phyloP scores from a whole-genome alignment of 768 basidiomycete species.

The Porphyrellus cyaneotinctus region DNA sequence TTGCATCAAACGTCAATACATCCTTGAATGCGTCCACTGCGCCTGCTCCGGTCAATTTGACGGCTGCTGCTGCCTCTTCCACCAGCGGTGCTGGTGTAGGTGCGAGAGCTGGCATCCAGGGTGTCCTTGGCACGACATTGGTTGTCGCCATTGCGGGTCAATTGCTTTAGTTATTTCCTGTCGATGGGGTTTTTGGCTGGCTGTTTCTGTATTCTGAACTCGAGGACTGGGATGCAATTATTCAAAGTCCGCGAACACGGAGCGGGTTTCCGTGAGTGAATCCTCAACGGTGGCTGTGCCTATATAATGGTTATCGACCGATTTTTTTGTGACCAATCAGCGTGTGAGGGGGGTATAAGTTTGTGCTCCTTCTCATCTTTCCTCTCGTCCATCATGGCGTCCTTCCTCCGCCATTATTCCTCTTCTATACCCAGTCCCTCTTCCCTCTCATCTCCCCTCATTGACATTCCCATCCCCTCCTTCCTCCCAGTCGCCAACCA shows the following conservation, averaged over 20 bases:
- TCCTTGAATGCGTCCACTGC: conserved; percentile 32
- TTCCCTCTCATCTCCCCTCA: conserved; percentile 37
- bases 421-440: conserved; percentile 39
- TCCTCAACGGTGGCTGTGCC: conserved; percentile 14
- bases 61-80: conserved; percentile 14
- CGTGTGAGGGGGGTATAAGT: conserved; percentile 4
- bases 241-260: neutral
- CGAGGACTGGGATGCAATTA: no score
- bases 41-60: conserved; percentile 41
- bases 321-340: conserved; percentile 27
- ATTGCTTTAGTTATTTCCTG: conserved; percentile 6
- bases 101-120: conserved; percentile 1
- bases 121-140: conserved; percentile 7
- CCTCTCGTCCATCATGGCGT: conserved; percentile 29
- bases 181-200: neutral
- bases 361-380: neutral
- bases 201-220: neutral
- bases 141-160: conserved; percentile 1
- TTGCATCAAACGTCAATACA: conserved; percentile 32
- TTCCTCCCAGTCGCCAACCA: conserved; percentile 30
- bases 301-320: conserved; percentile 14
- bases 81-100: neutral
- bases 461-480: conserved; percentile 46
- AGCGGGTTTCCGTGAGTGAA: neutral
- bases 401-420: conserved; percentile 30